phyloP scores from a whole-genome alignment of 352 stramenopile genomes.

The Phytophthora brassicae region DNA sequence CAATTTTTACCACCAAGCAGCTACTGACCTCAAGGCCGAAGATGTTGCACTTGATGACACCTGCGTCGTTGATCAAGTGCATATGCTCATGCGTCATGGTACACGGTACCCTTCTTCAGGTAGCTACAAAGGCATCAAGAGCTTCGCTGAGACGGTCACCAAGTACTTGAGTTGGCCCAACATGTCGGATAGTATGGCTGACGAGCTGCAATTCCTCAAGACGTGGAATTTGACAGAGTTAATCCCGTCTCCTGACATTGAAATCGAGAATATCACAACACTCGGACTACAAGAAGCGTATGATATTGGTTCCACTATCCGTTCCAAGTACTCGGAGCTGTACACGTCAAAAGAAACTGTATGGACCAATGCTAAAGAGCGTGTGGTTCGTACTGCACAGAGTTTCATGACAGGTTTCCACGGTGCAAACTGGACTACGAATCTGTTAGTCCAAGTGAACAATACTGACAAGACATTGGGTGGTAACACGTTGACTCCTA shows the following conservation, averaged over 20 bases:
- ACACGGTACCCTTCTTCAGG: conserved; percentile 55
- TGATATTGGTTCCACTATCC: conserved; percentile 40
- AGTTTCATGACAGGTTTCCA: conserved; percentile 58
- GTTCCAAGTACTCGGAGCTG: conserved; percentile 42
- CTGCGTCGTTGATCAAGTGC: conserved; percentile 55
- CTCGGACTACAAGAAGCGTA: conserved; percentile 47
- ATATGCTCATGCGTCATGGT: conserved; percentile 51
- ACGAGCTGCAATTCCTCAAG: conserved; percentile 49
- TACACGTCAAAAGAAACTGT: conserved; percentile 45
- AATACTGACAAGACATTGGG: conserved; percentile 42
- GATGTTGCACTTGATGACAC: conserved; percentile 42
- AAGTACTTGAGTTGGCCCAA: conserved; percentile 32
- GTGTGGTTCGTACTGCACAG: conserved; percentile 51
- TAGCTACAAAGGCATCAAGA: conserved; percentile 49
- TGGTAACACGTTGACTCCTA: conserved; percentile 54
- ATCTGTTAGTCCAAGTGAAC: conserved; percentile 39
- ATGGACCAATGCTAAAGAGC: conserved; percentile 54
- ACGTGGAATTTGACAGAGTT: conserved; percentile 46
- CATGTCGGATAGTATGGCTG: conserved; percentile 27
- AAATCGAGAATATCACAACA: conserved; percentile 61
- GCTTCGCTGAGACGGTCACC: conserved; percentile 34
- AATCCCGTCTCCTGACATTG: conserved; percentile 31
- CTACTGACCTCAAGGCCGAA: conserved; percentile 34
- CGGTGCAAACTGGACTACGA: conserved; percentile 23
- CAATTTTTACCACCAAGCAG: conserved; percentile 58